Percentiles rank a stretch among this genome's conserved stretches.
Conservation (phyloP, 2,329 filamentous ascomycete species). For the Fusarium armeniacum region DNA sequence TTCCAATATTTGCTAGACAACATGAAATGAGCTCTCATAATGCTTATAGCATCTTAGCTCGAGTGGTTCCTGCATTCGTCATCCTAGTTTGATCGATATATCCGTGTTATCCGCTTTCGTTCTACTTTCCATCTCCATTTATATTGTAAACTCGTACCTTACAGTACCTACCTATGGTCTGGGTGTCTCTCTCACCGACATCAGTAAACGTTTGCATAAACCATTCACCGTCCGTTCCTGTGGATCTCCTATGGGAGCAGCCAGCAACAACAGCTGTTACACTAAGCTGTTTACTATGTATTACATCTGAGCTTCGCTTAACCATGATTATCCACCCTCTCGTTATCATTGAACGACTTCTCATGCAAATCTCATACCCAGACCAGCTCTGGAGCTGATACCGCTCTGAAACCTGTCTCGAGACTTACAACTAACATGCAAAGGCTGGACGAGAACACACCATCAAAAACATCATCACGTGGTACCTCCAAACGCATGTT, state of each 20-base stretch:
- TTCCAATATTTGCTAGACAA: background rate
- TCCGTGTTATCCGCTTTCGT: conserved; percentile 13
- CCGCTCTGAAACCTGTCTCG: background rate
- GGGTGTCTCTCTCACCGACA: conserved; percentile 40
- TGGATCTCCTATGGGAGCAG: conserved; percentile 10
- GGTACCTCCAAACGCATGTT: background rate
- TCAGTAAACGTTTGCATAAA: conserved; percentile 12
- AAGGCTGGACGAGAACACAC: background rate
- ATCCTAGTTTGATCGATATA: conserved; percentile 14
- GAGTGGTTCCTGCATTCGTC: conserved; percentile 2
- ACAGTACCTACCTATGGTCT: background rate
- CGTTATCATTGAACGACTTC: conserved; percentile 28
- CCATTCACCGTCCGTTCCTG: background rate
- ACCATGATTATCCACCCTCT: conserved; percentile 23
- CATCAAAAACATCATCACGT: conserved; percentile 8
- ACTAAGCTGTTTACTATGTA: conserved; percentile 4
- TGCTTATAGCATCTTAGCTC: background rate
- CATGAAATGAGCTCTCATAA: background rate
- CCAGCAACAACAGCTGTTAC: background rate
- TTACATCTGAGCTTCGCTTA: conserved; percentile 32
- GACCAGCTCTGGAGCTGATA: conserved; percentile 13
- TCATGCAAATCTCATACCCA: conserved; percentile 23
- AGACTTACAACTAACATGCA: conserved; percentile 3
- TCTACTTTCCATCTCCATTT: conserved; percentile 8
- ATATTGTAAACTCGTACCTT: background rate